Evolutionary conservation across 257 asterid genomes (phyloP).

Genomic region (Prunella vulgaris): DNA sequence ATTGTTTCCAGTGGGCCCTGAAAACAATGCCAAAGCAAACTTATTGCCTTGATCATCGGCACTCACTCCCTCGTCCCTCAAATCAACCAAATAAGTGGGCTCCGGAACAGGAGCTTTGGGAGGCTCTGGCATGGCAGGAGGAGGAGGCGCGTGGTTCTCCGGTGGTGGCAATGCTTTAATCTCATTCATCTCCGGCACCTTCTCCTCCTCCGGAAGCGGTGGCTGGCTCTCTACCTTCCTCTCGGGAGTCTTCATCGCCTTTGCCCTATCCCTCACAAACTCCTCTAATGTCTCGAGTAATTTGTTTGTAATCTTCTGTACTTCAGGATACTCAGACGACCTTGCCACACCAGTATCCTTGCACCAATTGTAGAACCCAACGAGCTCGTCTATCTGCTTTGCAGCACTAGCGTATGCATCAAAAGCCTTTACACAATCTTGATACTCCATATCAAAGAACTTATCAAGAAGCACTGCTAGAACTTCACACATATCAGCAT

Average conservation of each 20-base stretch:
- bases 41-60: slow-evolving; percentile 86
- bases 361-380: slow-evolving; percentile 69
- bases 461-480: slow-evolving; percentile 67
- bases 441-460: slow-evolving; percentile 74
- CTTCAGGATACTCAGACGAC: slow-evolving; percentile 71
- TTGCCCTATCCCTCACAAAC: slow-evolving; percentile 79
- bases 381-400: slow-evolving; percentile 73
- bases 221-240: slow-evolving; percentile 47
- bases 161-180: slow-evolving; percentile 80
- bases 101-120: slow-evolving; percentile 45
- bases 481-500: slow-evolving; percentile 75
- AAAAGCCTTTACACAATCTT: slow-evolving; percentile 72
- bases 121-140: slow-evolving; percentile 47
- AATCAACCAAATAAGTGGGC: slow-evolving; percentile 57
- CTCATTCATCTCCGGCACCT: slow-evolving; percentile 55
- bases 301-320: slow-evolving; percentile 71
- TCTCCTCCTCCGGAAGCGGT: slow-evolving; percentile 42
- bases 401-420: slow-evolving; percentile 70
- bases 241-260: slow-evolving; percentile 64
- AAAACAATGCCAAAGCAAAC: slow-evolving; percentile 77
- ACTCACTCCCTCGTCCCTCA: slow-evolving; percentile 67
- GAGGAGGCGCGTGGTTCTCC: slow-evolving; percentile 53
- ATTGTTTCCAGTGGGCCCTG: slow-evolving; percentile 52
- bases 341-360: slow-evolving; percentile 73
- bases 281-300: slow-evolving; percentile 76